Evolutionary conservation across 2,329 filamentous ascomycete genomes (phyloP).

Genomic region (Fusarium ambrosium): DNA sequence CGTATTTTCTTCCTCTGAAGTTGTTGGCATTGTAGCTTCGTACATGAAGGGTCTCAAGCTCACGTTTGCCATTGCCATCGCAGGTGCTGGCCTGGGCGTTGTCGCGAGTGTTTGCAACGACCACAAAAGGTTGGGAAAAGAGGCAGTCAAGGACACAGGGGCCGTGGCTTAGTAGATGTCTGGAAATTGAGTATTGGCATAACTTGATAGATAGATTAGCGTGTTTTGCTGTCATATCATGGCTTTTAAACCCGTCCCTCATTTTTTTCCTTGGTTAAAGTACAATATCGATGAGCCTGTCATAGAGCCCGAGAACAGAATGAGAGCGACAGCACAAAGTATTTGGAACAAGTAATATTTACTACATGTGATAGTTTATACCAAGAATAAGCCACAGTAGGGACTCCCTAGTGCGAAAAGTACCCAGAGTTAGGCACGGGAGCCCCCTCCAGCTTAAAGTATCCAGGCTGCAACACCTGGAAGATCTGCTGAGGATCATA

Average conservation of each 20-base stretch:
- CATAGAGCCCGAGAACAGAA: too few relatives aligned
- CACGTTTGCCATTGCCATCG: constrained; percentile 68
- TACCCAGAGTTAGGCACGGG: constrained; percentile 16
- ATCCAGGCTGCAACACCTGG: constrained; percentile 54
- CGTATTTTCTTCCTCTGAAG: constrained; percentile 61
- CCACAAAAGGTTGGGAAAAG: background rate
- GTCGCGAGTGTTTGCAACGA: background rate
- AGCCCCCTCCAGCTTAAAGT: constrained; percentile 53
- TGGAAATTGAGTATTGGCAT: background rate
- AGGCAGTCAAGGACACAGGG: background rate
- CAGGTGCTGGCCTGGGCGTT: constrained; percentile 57
- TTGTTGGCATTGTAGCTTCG: constrained; percentile 67
- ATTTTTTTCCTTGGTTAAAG: too few relatives aligned
- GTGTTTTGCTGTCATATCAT: background rate
- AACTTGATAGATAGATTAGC: background rate
- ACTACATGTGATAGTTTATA: background rate
- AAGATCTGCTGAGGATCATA: constrained; percentile 56
- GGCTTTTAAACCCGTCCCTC: too few relatives aligned
- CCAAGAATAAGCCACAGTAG: background rate
- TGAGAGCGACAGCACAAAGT: too few relatives aligned
- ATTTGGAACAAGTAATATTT: background rate
- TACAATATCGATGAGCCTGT: too few relatives aligned
- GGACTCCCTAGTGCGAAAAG: background rate
- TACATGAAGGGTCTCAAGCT: constrained; percentile 77
- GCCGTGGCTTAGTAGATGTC: background rate